These are phyloP conservation scores for Fusarium gaditjirri DNA, from an alignment of 2,329 filamentous ascomycete species.

Conservation along the genomic window DNA sequence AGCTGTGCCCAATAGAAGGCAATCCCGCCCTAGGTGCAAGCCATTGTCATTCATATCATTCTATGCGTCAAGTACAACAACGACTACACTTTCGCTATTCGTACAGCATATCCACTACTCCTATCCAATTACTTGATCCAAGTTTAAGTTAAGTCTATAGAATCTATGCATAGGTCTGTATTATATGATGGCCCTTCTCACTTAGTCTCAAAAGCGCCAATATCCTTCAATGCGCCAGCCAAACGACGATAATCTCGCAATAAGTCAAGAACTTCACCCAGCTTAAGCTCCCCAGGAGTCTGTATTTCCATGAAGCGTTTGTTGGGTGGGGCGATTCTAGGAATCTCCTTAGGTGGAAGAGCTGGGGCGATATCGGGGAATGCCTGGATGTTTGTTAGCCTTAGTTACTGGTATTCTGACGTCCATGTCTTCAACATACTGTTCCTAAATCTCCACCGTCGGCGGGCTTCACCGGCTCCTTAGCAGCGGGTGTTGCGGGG, in stretches of 20 bases:
- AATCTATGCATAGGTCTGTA: slow-evolving; percentile 5
- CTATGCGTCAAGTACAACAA: neutral
- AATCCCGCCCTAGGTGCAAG: slow-evolving; percentile 12
- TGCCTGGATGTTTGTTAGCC: slow-evolving; percentile 54
- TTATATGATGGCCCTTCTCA: slow-evolving; percentile 22
- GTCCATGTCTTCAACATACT: slow-evolving; percentile 53
- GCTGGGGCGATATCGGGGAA: slow-evolving; percentile 69
- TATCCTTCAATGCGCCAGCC: slow-evolving; percentile 70
- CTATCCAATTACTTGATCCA: slow-evolving; percentile 8
- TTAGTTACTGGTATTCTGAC: neutral
- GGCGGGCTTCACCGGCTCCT: slow-evolving; percentile 51
- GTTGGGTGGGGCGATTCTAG: slow-evolving; percentile 72
- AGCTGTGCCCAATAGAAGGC: slow-evolving; percentile 16
- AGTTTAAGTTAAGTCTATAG: slow-evolving; percentile 20
- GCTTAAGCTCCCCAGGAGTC: slow-evolving; percentile 74
- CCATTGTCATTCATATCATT: neutral
- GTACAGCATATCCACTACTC: neutral
- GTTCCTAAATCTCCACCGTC: slow-evolving; percentile 68
- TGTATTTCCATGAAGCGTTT: slow-evolving; percentile 78
- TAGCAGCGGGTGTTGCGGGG: slow-evolving; percentile 51
- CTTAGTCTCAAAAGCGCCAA: slow-evolving; percentile 67
- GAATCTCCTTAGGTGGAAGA: slow-evolving; percentile 64
- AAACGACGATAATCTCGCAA: slow-evolving; percentile 80
- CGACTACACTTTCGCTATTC: neutral
- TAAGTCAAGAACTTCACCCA: slow-evolving; percentile 79